Evolutionary conservation across 2,329 filamentous ascomycete species (phyloP).

Genomic region (Neonectria neomacrospora): DNA sequence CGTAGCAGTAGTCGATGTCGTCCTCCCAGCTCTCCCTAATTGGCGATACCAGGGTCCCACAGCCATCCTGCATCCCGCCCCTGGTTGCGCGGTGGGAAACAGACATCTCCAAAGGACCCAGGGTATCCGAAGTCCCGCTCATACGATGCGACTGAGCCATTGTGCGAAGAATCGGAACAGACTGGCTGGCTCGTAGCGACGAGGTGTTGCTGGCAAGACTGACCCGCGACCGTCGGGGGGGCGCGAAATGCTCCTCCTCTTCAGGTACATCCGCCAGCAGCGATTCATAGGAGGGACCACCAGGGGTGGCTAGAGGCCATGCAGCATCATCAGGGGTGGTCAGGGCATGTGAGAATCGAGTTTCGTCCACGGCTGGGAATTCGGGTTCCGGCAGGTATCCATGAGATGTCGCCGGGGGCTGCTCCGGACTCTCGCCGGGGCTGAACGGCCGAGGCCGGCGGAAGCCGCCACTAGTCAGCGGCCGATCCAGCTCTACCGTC

Average conservation of each 20-base stretch:
- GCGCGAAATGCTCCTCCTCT: conserved; percentile 65
- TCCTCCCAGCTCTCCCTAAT: conserved; percentile 70
- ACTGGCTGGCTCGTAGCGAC: conserved; percentile 65
- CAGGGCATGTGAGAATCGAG: conserved; percentile 52
- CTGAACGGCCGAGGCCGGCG: conserved; percentile 58
- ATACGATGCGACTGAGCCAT: conserved; percentile 53
- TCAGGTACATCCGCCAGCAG: conserved; percentile 70
- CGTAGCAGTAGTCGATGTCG: conserved; percentile 77
- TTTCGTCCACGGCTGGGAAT: conserved; percentile 25
- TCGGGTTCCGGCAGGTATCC: conserved; percentile 29
- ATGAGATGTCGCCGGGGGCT: conserved; percentile 30
- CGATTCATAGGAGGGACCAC: conserved; percentile 50
- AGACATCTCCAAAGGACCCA: conserved; percentile 58
- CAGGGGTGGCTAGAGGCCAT: conserved; percentile 52
- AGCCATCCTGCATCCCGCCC: conserved; percentile 28
- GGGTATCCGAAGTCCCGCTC: conserved; percentile 64
- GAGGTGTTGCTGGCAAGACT: conserved; percentile 61
- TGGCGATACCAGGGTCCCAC: conserved; percentile 44
- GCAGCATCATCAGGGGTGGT: conserved; percentile 56
- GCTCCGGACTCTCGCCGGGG: conserved; percentile 39
- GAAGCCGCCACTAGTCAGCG: conserved; percentile 58
- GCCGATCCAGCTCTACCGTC: conserved; percentile 53
- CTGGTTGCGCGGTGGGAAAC: conserved; percentile 48
- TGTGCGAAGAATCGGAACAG: conserved; percentile 65
- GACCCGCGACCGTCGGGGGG: conserved; percentile 52